phyloP scores from a whole-genome alignment of 176 grass and related monocot genomes.

The Hordeum vulgare region MorexV3_pseudomolecules_assembly NC_058523.1:10103927-10104426 shows the following conservation, averaged over 20 bases:
- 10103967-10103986: background rate
- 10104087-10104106: background rate
- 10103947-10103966: no score
- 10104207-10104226: background rate
- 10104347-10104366: background rate
- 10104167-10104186: no score
- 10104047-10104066: background rate
- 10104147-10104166: background rate
- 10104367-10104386: no score
- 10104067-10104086: background rate
- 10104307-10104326: background rate
- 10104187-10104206: no score
- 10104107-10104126: background rate
- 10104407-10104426: background rate
- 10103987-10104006: background rate
- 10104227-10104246: background rate
- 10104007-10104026: background rate
- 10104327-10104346: background rate
- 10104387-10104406: background rate
- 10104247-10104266: slow-evolving; percentile 16
- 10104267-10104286: background rate
- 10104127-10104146: background rate
- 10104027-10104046: background rate
- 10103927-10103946: background rate
- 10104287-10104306: background rate